Percentiles rank a stretch among this genome's conserved stretches.
These are phyloP conservation scores for Solanum pinnatisectum DNA, from an alignment of 257 asterid genomes.

Conservation along the genomic window DNA sequence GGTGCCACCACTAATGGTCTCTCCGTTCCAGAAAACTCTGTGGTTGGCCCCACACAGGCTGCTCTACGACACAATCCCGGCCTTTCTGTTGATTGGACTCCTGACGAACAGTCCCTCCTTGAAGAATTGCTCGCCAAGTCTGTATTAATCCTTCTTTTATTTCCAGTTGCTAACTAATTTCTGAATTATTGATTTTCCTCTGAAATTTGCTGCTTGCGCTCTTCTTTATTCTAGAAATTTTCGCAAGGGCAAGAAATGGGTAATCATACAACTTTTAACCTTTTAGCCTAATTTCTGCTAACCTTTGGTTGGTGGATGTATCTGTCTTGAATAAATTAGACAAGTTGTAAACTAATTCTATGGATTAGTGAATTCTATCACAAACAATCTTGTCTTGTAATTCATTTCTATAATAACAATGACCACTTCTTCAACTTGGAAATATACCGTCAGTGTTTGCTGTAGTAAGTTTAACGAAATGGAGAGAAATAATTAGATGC, in stretches of 20 bases:
- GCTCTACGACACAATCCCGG: slow-evolving; percentile 82
- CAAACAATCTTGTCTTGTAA: neutral
- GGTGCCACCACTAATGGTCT: slow-evolving; percentile 32
- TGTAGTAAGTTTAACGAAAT: neutral
- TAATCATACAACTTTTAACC: neutral
- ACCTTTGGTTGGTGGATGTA: neutral
- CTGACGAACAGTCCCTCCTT: slow-evolving; percentile 68
- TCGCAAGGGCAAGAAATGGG: neutral
- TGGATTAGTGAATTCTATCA: neutral
- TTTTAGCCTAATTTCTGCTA: neutral
- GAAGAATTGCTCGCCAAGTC: slow-evolving; percentile 72
- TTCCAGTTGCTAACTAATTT: neutral
- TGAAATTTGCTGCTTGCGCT: neutral
- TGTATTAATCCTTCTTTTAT: slow-evolving; percentile 4
- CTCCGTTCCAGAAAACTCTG: slow-evolving; percentile 52
- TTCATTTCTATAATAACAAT: neutral
- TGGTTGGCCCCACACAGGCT: slow-evolving; percentile 39
- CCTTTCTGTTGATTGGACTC: slow-evolving; percentile 58
- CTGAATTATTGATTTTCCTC: neutral
- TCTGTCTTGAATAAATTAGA: neutral
- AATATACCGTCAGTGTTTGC: neutral
- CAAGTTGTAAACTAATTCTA: neutral
- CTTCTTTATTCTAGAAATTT: neutral
- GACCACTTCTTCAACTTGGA: neutral
- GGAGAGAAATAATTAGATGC: neutral